Percentiles rank a stretch among this genome's conserved stretches.
These are phyloP conservation scores for Helotiales sp. DNA, from an alignment of 2,329 filamentous ascomycete species.

Conservation along the genomic window DNA sequence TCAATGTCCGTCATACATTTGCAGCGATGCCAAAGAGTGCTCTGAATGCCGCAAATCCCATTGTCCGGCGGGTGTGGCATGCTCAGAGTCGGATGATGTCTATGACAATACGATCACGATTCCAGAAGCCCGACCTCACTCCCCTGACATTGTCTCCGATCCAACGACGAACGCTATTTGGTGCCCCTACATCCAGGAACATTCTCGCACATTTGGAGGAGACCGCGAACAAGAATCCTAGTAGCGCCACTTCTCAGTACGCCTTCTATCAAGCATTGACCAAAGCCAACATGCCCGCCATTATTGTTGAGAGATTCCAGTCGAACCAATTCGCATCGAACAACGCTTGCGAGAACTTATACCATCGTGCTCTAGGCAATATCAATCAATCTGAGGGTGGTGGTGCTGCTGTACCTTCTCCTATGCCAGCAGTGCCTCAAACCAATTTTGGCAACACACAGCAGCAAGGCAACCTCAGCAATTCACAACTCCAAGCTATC, in stretches of 20 bases:
- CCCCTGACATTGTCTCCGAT: conserved; percentile 7
- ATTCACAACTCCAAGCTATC: conserved; percentile 72
- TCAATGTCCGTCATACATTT: conserved; percentile 16
- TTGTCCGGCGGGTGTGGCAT: conserved; percentile 17
- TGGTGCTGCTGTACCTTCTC: conserved; percentile 15
- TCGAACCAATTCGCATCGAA: conserved; percentile 84
- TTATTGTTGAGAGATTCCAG: conserved; percentile 87
- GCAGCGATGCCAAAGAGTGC: conserved; percentile 24
- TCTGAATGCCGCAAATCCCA: conserved; percentile 25
- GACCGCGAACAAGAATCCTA: conserved; percentile 88
- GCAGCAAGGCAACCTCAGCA: conserved; percentile 43
- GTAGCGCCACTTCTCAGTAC: conserved; percentile 84
- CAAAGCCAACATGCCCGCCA: conserved; percentile 89
- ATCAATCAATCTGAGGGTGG: conserved; percentile 47
- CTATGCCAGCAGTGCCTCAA: no score
- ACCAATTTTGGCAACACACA: conserved; percentile 22
- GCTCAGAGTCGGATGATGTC: conserved; percentile 27
- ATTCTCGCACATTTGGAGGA: conserved; percentile 85
- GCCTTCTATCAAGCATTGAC: conserved; percentile 91
- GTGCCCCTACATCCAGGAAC: conserved; percentile 45
- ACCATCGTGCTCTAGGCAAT: conserved; percentile 70
- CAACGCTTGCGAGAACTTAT: conserved; percentile 72
- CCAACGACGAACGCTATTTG: conserved; percentile 31
- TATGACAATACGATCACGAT: conserved; percentile 21
- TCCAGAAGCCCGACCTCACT: conserved; percentile 14